Conservation (phyloP, 371 early-diverging fungal species). For the Actinomucor elegans region DNA sequence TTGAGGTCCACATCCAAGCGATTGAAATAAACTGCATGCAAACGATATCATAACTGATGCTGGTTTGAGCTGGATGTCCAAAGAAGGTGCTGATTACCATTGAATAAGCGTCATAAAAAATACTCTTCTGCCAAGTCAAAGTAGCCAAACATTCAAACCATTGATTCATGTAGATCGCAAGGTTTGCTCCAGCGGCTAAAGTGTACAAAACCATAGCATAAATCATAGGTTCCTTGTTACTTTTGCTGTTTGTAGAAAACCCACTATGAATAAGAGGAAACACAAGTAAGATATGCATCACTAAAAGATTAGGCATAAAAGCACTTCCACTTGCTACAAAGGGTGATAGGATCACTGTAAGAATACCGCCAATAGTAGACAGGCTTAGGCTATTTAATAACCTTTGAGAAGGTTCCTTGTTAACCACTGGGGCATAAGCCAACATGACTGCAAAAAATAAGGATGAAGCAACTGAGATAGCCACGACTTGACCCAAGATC, state of each 20-base stretch:
- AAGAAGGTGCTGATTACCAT: slow-evolving; percentile 22
- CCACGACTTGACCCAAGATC: slow-evolving; percentile 44
- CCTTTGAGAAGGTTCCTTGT: neutral
- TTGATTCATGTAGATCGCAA: slow-evolving; percentile 27
- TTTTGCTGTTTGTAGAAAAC: neutral
- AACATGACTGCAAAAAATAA: slow-evolving; percentile 40
- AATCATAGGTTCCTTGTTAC: neutral
- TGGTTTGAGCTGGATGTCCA: slow-evolving; percentile 41
- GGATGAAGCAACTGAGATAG: slow-evolving; percentile 36
- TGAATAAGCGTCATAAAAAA: neutral
- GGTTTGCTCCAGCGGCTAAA: slow-evolving; percentile 32
- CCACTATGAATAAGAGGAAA: slow-evolving; percentile 18
- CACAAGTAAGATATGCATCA: slow-evolving; percentile 35
- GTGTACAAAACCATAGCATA: slow-evolving; percentile 19
- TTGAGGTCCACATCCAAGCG: slow-evolving; percentile 31
- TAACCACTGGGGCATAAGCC: neutral
- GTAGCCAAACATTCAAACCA: slow-evolving; percentile 14
- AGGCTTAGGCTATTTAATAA: neutral
- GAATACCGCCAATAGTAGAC: slow-evolving; percentile 18
- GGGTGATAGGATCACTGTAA: slow-evolving; percentile 31
- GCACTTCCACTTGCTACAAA: slow-evolving; percentile 14
- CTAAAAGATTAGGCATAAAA: slow-evolving; percentile 34
- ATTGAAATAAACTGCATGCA: slow-evolving; percentile 28
- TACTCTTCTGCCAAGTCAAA: neutral
- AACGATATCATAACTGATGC: slow-evolving; percentile 40